These are phyloP conservation scores for Sporobolomyces pararoseus DNA, from an alignment of 768 basidiomycete genomes.

Conservation along the genomic window DNA sequence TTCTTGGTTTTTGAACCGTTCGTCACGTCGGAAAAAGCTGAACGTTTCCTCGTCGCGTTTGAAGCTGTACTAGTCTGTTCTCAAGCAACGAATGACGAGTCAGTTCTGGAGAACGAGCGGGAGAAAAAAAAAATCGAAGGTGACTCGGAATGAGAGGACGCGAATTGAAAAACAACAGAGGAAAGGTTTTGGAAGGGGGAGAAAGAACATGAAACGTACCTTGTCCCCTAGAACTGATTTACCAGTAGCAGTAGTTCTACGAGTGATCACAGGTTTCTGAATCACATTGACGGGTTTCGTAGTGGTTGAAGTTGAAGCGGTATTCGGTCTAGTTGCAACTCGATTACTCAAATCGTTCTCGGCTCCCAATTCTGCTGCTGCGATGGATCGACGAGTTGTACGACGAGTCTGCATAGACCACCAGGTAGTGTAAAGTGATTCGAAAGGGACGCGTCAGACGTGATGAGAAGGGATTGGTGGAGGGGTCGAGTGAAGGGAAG, in stretches of 20 bases:
- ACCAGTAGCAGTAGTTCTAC: not conserved
- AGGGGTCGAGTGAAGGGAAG: not conserved
- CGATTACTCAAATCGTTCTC: conserved; percentile 39
- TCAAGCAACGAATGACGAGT: too few relatives aligned
- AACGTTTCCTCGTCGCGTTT: conserved; percentile 60
- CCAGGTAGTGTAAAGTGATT: not conserved
- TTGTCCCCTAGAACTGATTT: conserved; percentile 28
- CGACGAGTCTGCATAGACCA: conserved; percentile 32
- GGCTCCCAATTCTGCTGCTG: conserved; percentile 22
- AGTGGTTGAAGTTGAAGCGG: not conserved
- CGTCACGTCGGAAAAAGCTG: conserved; percentile 69
- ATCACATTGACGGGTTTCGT: conserved; percentile 6
- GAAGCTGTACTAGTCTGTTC: conserved; percentile 7
- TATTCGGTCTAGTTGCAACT: not conserved
- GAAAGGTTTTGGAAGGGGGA: too few relatives aligned
- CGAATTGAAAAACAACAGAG: not conserved
- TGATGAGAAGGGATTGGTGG: not conserved
- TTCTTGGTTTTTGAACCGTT: conserved; percentile 44
- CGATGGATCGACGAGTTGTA: conserved; percentile 35
- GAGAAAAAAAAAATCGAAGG: not conserved
- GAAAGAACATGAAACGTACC: conserved; percentile 17
- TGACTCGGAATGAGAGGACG: too few relatives aligned
- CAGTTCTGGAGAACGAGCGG: not conserved
- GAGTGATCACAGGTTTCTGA: not conserved
- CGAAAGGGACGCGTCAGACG: not conserved